Conservation (phyloP, 1,284 basidiomycete species). For the Sphaerobolus stellatus region DNA sequence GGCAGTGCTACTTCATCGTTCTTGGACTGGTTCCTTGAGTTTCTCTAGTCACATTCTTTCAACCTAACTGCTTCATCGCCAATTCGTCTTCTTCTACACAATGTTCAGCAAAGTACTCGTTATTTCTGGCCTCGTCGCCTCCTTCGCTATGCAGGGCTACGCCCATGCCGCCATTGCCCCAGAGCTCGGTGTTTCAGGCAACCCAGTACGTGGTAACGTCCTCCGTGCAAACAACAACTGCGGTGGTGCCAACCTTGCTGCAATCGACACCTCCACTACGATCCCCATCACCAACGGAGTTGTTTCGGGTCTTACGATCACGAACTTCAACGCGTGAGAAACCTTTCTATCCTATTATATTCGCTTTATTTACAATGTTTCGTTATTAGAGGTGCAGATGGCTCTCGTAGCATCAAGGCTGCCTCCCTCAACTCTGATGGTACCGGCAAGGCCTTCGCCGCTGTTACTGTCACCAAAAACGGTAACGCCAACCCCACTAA, state of each 20-base stretch:
- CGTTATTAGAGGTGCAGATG: slow-evolving; percentile 43
- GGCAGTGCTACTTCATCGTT: not conserved
- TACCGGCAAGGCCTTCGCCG: slow-evolving; percentile 38
- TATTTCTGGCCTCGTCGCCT: not conserved
- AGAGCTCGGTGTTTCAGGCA: slow-evolving; percentile 46
- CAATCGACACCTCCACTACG: slow-evolving; percentile 42
- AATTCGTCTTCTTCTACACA: not conserved
- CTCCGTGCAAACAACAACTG: slow-evolving; percentile 45
- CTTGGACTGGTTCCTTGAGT: not conserved
- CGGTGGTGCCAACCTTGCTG: slow-evolving; percentile 43
- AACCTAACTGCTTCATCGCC: not conserved
- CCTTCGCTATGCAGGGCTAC: not conserved
- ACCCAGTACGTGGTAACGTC: slow-evolving; percentile 42
- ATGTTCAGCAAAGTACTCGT: not conserved
- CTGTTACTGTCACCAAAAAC: slow-evolving; percentile 39
- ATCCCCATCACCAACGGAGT: slow-evolving; percentile 43
- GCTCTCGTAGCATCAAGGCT: slow-evolving; percentile 48
- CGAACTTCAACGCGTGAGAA: slow-evolving; percentile 52
- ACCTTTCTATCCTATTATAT: not conserved
- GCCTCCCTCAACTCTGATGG: slow-evolving; percentile 42
- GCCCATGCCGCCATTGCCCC: slow-evolving; percentile 40
- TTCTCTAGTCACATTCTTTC: not conserved
- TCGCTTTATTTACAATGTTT: slow-evolving; percentile 2
- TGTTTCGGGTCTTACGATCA: slow-evolving; percentile 42
- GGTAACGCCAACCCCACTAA: slow-evolving; percentile 23